Evolutionary conservation across 495 filamentous ascomycete species (phyloP).

Genomic region (Penicillium flavigenum): DNA sequence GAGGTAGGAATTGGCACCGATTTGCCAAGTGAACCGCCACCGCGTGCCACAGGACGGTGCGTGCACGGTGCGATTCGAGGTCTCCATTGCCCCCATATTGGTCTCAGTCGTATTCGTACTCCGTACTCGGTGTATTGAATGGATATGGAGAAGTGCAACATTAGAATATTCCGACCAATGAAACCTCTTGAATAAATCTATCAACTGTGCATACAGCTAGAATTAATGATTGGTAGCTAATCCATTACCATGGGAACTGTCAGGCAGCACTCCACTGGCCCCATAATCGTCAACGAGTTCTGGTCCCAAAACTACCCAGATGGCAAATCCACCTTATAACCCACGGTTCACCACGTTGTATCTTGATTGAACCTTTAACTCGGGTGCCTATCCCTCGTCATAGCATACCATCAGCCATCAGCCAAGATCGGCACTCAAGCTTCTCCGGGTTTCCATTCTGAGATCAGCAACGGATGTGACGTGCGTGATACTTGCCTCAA

Average conservation of each 20-base stretch:
- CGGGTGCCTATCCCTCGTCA: neutral
- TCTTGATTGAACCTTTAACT: neutral
- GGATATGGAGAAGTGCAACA: no score
- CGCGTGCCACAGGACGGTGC: neutral
- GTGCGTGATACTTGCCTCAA: neutral
- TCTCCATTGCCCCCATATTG: neutral
- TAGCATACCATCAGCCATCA: no score
- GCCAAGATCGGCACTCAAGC: constrained; percentile 4
- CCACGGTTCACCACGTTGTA: constrained; percentile 2
- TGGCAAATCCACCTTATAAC: no score
- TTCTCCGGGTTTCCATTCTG: neutral
- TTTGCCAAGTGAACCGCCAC: constrained; percentile 6
- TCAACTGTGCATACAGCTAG: no score
- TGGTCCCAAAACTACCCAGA: no score
- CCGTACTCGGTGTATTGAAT: no score
- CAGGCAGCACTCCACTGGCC: no score
- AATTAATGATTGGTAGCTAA: no score
- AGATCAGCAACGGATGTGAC: neutral
- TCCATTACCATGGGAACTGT: no score
- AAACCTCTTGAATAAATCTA: no score
- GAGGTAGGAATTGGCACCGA: constrained; percentile 7
- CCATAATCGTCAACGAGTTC: no score
- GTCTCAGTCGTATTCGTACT: constrained; percentile 2
- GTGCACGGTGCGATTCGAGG: neutral
- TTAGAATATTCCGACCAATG: no score